Conservation (phyloP, 2,329 filamentous ascomycete genomes). For the Incumbomyces lentus region DNA sequence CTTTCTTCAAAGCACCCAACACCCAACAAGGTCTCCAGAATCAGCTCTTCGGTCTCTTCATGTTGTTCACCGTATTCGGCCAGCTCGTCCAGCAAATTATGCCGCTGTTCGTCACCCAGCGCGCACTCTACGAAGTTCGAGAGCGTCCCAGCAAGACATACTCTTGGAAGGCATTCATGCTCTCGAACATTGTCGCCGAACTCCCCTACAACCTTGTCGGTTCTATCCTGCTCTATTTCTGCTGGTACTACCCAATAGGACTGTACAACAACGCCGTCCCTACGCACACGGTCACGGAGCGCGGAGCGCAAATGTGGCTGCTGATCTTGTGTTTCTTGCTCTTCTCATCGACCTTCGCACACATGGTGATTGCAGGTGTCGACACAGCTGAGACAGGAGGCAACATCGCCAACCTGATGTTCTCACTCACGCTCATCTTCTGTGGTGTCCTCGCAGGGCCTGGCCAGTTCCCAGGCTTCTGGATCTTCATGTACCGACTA, state of each 20-base stretch:
- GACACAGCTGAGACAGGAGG: slow-evolving; percentile 59
- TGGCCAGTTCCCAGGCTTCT: slow-evolving; percentile 54
- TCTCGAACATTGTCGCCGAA: slow-evolving; percentile 62
- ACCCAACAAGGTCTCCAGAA: slow-evolving; percentile 74
- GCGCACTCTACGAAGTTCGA: slow-evolving; percentile 49
- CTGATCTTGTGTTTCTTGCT: slow-evolving; percentile 57
- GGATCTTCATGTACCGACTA: slow-evolving; percentile 70
- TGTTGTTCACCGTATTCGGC: slow-evolving; percentile 72
- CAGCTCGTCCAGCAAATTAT: slow-evolving; percentile 44
- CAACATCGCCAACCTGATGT: slow-evolving; percentile 50
- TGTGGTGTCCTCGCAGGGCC: slow-evolving; percentile 52
- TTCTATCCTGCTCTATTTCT: slow-evolving; percentile 52
- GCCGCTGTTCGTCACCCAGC: slow-evolving; percentile 48
- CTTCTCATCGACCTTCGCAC: slow-evolving; percentile 61
- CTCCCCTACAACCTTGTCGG: slow-evolving; percentile 56
- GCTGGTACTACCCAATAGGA: slow-evolving; percentile 58
- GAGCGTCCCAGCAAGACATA: slow-evolving; percentile 59
- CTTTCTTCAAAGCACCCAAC: slow-evolving; percentile 66
- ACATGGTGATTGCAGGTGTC: slow-evolving; percentile 62
- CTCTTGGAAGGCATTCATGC: slow-evolving; percentile 63
- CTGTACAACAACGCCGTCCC: slow-evolving; percentile 33
- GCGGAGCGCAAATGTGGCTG: slow-evolving; percentile 56
- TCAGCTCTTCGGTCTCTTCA: slow-evolving; percentile 85
- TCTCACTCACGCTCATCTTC: slow-evolving; percentile 51
- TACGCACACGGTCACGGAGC: slow-evolving; percentile 34